These are phyloP conservation scores for Eragrostis curvula DNA, from an alignment of 176 grass and related monocot genomes.

Conservation along the genomic window DNA sequence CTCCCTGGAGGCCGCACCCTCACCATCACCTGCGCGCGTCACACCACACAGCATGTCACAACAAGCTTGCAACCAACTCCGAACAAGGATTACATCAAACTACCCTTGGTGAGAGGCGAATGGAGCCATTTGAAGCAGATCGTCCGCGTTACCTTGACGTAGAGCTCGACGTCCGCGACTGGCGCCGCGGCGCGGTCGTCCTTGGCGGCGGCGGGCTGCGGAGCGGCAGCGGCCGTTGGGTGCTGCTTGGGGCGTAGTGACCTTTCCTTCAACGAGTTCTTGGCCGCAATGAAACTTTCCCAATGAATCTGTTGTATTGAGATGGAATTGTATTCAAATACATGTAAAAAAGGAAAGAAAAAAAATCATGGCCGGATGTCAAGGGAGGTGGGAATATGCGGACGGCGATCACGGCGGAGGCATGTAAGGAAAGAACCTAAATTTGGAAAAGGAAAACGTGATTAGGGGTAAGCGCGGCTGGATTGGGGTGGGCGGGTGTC, in stretches of 20 bases:
- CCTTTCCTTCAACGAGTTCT: neutral
- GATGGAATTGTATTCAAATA: no score
- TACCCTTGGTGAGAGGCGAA: neutral
- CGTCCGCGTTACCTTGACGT: constrained; percentile 42
- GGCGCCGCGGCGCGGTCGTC: neutral
- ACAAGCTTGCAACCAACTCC: neutral
- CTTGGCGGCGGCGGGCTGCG: neutral
- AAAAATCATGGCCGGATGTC: no score
- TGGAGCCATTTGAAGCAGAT: neutral
- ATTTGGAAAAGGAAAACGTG: no score
- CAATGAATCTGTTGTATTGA: no score
- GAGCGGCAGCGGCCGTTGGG: neutral
- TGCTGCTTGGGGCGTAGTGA: constrained; percentile 41
- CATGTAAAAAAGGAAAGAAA: no score
- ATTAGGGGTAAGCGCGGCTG: no score
- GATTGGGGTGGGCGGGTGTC: no score
- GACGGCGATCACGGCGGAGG: no score
- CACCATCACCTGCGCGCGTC: constrained; percentile 50
- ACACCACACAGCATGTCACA: constrained; percentile 12
- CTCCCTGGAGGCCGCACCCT: constrained; percentile 53
- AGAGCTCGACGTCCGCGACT: constrained; percentile 9
- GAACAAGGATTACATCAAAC: neutral
- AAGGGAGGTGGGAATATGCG: no score
- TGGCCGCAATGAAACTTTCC: no score
- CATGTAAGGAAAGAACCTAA: no score